Evolutionary conservation across 345 rosid species (phyloP).

Genomic region (Dipteronia sinensis): DNA sequence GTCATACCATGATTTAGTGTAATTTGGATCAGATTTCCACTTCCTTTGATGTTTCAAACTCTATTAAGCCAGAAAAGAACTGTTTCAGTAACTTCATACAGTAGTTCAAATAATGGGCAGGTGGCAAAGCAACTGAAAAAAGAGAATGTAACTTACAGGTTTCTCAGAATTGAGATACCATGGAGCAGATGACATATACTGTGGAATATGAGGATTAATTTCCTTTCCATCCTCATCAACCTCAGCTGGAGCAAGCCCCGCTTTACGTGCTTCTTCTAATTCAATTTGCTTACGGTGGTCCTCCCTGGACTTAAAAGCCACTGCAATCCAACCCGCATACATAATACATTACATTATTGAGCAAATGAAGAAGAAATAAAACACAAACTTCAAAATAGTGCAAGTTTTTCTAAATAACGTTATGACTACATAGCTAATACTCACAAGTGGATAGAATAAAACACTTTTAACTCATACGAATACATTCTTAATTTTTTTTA

Average conservation of each 20-base stretch:
- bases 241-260: conserved; percentile 77
- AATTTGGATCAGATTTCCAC: conserved; percentile 80
- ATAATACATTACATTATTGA: neutral
- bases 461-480: neutral
- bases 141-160: conserved; percentile 47
- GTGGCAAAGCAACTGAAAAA: neutral
- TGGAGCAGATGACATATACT: conserved; percentile 65
- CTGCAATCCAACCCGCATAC: conserved; percentile 32
- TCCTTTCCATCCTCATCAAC: conserved; percentile 71
- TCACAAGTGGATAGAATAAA: neutral
- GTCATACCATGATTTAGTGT: conserved; percentile 75
- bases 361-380: neutral
- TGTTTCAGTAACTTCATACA: conserved; percentile 10
- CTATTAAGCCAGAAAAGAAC: conserved; percentile 20
- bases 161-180: conserved; percentile 70
- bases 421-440: neutral
- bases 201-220: conserved; percentile 69
- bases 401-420: neutral
- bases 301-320: conserved; percentile 66
- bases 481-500: no score
- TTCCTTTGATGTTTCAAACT: conserved; percentile 89
- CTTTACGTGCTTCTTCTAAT: conserved; percentile 72
- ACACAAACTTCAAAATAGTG: no score
- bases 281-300: conserved; percentile 67
- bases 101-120: neutral